Conservation (phyloP, 2,329 filamentous ascomycete species). For the Sarocladium kiliense region DNA sequence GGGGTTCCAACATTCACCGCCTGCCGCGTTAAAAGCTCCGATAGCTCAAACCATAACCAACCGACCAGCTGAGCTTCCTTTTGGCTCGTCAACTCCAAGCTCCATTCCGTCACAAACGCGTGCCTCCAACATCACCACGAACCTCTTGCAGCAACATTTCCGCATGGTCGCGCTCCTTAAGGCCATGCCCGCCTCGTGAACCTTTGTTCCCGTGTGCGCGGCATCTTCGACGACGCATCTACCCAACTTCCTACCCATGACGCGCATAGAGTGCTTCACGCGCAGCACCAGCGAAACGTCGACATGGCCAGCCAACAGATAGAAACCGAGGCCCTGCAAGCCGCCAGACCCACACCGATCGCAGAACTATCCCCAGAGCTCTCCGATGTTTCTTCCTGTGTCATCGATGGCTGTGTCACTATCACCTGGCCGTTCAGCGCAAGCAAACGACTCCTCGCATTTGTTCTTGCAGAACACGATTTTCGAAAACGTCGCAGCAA, state of each 20-base stretch:
- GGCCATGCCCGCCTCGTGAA: slow-evolving; percentile 4
- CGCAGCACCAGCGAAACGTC: background rate
- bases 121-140: background rate
- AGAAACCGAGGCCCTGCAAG: slow-evolving; percentile 18
- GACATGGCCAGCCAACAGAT: slow-evolving; percentile 20
- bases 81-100: background rate
- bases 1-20: background rate
- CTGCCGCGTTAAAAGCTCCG: background rate
- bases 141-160: background rate
- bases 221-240: background rate
- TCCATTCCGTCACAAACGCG: background rate
- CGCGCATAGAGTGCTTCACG: background rate
- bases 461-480: slow-evolving; percentile 80
- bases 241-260: background rate
- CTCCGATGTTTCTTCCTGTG: slow-evolving; percentile 30
- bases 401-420: slow-evolving; percentile 68
- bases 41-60: background rate
- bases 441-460: slow-evolving; percentile 65
- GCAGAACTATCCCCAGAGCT: slow-evolving; percentile 48
- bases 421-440: slow-evolving; percentile 91
- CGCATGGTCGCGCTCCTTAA: background rate
- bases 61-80: background rate
- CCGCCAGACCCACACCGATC: slow-evolving; percentile 41
- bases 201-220: background rate
- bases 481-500: slow-evolving; percentile 70